Base-by-base conservation (phyloP, 331 rosid genomes). In the Phaseolus coccineus region DNA sequence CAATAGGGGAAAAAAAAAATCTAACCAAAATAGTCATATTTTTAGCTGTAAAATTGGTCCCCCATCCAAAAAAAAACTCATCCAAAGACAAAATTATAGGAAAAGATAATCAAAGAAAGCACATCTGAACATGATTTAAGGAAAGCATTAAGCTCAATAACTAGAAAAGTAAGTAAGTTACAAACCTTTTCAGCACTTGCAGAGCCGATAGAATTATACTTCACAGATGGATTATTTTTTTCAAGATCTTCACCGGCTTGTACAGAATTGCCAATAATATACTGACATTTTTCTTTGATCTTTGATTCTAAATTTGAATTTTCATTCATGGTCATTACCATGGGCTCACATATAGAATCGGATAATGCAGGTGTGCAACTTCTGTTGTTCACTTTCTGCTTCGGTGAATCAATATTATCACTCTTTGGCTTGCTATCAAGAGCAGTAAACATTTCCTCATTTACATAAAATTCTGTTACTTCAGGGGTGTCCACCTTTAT, bases 141-240 rank as follows among this genome's bases (percentile, higher is more conserved):
- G 39, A 37, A 81, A 74, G 13, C 27, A 30, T 25, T 42, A 33
- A 76, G 62, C 33, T 55, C 64, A 70, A 52, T 28, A 70, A 40
- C 40, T 79, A 57, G 82, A 69, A 24, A 53, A 66, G 73, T 1
- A 79, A 68, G 61, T 27, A 66, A 44, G 62, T 74, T 64, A 50
- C 77, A 28, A 51, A 72, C 90, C 87, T 87, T 80, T 57, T 39
- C 57, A 76, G 64, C 75, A 79, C 73, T 86, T n/a, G 84, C 82
- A 70, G 84, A 77, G 74, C 77, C 88, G 80, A 84, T 78, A n/a
- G 72, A 77, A 48, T 83, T 78, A 76, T 72, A 72, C 56, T 62
- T 77, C 56, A 46, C 48, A 57, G 22, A 76, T 40, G 83, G 76
- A 42, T 22, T 85, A 67, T 16, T 67, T 71, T 66, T 63, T 12